Evolutionary conservation across 1,284 basidiomycete species (phyloP).

Genomic region (Jaminaea rosea): DNA sequence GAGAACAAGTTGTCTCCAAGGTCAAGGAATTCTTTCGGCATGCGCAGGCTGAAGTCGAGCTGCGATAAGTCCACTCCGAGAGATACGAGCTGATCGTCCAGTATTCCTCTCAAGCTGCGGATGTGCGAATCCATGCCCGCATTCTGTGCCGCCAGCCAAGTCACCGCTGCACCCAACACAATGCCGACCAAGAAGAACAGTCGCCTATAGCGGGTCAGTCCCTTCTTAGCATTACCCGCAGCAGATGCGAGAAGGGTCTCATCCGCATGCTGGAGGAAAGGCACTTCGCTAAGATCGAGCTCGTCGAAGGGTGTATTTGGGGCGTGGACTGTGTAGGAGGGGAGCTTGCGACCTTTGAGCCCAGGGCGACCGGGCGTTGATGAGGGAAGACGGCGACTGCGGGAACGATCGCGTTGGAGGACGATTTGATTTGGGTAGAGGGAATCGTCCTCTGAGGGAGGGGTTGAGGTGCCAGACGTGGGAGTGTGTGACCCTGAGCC

Average conservation of each 20-base stretch:
- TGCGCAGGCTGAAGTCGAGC: slow-evolving; percentile 22
- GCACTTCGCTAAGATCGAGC: slow-evolving; percentile 33
- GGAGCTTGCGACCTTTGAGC: neutral
- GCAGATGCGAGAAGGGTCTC: too few species aligned
- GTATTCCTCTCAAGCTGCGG: slow-evolving; percentile 14
- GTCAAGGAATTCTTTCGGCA: slow-evolving; percentile 38
- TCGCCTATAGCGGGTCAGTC: slow-evolving; percentile 28
- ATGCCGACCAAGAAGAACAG: slow-evolving; percentile 33
- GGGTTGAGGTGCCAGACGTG: neutral
- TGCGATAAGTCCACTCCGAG: slow-evolving; percentile 26
- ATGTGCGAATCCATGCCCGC: slow-evolving; percentile 30
- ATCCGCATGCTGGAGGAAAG: slow-evolving; percentile 21
- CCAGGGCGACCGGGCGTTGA: neutral
- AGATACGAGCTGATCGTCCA: slow-evolving; percentile 35
- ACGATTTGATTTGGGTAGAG: neutral
- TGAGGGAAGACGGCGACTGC: too few species aligned
- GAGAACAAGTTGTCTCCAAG: slow-evolving; percentile 36
- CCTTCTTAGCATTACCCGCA: slow-evolving; percentile 12
- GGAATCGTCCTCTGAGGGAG: neutral
- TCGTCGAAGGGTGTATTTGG: slow-evolving; percentile 40
- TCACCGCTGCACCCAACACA: slow-evolving; percentile 23
- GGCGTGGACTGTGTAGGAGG: slow-evolving; percentile 22
- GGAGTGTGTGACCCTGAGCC: too few species aligned
- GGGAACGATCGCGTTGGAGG: neutral
- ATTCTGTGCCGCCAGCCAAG: slow-evolving; percentile 22